phyloP scores from a whole-genome alignment of 2,329 filamentous ascomycete species.

The Calonectria crousiana region DNA sequence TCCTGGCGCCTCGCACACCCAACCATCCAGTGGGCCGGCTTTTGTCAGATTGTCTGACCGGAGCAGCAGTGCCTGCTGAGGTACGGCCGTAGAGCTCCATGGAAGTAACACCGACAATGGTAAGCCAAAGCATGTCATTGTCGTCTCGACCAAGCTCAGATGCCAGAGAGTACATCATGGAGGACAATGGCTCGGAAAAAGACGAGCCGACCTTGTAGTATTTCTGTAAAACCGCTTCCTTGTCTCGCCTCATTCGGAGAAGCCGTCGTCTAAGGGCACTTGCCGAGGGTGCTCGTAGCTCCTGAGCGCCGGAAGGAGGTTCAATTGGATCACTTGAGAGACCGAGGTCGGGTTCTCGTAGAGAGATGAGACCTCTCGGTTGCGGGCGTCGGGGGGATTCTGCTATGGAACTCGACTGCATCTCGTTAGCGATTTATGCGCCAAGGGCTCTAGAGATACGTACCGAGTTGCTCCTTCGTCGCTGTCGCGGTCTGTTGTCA shows the following conservation, averaged over 20 bases:
- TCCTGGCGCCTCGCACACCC: slow-evolving; percentile 83
- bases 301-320: slow-evolving; percentile 70
- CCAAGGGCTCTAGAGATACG: slow-evolving; percentile 39
- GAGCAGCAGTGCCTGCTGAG: slow-evolving; percentile 79
- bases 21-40: slow-evolving; percentile 79
- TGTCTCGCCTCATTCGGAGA: slow-evolving; percentile 79
- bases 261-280: slow-evolving; percentile 79
- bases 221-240: slow-evolving; percentile 79
- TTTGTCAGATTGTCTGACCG: slow-evolving; percentile 66
- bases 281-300: slow-evolving; percentile 74
- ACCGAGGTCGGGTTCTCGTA: slow-evolving; percentile 61
- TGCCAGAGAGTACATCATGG: slow-evolving; percentile 92
- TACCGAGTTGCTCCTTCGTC: slow-evolving; percentile 90
- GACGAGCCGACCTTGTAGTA: slow-evolving; percentile 92
- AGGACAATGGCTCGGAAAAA: slow-evolving; percentile 94
- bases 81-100: slow-evolving; percentile 92
- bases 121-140: slow-evolving; percentile 94
- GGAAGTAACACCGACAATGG: slow-evolving; percentile 94
- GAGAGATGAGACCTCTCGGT: slow-evolving; percentile 70
- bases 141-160: slow-evolving; percentile 96
- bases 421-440: slow-evolving; percentile 31
- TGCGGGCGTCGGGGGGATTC: slow-evolving; percentile 72
- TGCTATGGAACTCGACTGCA: slow-evolving; percentile 74
- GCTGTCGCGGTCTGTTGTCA: slow-evolving; percentile 81
- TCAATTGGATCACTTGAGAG: slow-evolving; percentile 63